Conservation (phyloP, 2,329 filamentous ascomycete species). For the Aspergillus bombycis region DNA sequence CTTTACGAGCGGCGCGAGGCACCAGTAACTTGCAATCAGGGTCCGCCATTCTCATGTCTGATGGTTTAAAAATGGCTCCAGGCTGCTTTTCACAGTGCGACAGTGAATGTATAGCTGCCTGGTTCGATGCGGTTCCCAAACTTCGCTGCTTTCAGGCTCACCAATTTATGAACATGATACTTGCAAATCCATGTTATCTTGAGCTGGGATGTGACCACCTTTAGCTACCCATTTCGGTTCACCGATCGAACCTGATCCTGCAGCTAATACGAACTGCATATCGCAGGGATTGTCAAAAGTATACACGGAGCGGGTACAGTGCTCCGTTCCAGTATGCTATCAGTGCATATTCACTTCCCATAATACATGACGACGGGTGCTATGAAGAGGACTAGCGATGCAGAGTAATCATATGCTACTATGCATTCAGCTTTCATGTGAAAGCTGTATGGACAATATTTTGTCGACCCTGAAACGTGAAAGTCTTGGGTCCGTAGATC, state of each 20-base stretch:
- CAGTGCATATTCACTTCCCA: not conserved
- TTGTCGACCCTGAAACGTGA: not conserved
- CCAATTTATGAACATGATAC: not conserved
- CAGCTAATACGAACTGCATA: not conserved
- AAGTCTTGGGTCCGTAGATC: not conserved
- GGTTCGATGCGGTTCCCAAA: no score
- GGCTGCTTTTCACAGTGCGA: not conserved
- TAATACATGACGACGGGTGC: not conserved
- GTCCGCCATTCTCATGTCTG: not conserved
- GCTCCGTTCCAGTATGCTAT: not conserved
- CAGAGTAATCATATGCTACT: constrained; percentile 10
- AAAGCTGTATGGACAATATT: not conserved
- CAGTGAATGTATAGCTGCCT: no score
- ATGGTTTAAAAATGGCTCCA: constrained; percentile 1
- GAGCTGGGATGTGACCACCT: not conserved
- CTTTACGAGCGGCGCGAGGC: not conserved
- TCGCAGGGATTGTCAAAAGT: not conserved
- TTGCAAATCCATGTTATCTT: not conserved
- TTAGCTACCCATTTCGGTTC: not conserved
- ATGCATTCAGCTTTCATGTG: constrained; percentile 10
- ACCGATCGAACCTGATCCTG: not conserved
- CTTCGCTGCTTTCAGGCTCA: not conserved
- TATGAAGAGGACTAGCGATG: not conserved
- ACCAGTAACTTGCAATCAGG: not conserved
- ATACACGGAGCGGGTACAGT: not conserved